Percentiles rank a stretch among this genome's conserved stretches.
These are phyloP conservation scores for Pythium insidiosum DNA, from an alignment of 352 stramenopile genomes.

Conservation along the genomic window DNA sequence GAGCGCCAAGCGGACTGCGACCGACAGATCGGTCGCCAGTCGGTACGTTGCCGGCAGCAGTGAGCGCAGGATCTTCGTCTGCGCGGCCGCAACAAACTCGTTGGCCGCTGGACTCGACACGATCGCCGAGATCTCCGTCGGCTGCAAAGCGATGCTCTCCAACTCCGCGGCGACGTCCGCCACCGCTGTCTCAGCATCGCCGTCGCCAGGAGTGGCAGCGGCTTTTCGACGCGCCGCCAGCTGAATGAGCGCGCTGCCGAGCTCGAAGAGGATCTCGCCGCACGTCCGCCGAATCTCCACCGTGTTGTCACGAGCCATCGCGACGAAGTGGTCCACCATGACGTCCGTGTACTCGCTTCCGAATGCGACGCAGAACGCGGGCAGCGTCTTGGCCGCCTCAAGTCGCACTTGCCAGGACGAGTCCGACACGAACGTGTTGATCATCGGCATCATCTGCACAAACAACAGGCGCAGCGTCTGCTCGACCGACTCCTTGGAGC, in stretches of 20 bases:
- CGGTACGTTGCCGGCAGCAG: slow-evolving; percentile 73
- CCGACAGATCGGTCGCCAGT: slow-evolving; percentile 67
- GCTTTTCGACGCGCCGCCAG: slow-evolving; percentile 26
- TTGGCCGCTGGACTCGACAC: slow-evolving; percentile 7
- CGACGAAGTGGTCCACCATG: slow-evolving; percentile 85
- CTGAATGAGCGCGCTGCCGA: slow-evolving; percentile 52
- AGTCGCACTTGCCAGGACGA: slow-evolving; percentile 84
- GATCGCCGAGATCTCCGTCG: slow-evolving; percentile 11
- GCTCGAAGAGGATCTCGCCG: slow-evolving; percentile 50
- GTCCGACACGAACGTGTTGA: slow-evolving; percentile 85
- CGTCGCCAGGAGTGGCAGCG: neutral
- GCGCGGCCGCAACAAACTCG: slow-evolving; percentile 43
- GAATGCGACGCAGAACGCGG: slow-evolving; percentile 69
- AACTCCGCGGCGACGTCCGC: slow-evolving; percentile 21
- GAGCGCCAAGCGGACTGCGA: slow-evolving; percentile 63
- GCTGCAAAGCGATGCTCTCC: slow-evolving; percentile 19
- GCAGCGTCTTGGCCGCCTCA: slow-evolving; percentile 64
- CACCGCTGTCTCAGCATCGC: slow-evolving; percentile 1
- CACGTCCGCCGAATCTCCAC: slow-evolving; percentile 78
- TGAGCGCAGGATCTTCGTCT: slow-evolving; percentile 75
- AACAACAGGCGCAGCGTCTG: slow-evolving; percentile 53
- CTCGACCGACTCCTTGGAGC: slow-evolving; percentile 17
- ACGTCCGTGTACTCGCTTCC: slow-evolving; percentile 75
- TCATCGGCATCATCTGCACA: slow-evolving; percentile 79
- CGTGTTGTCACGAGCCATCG: slow-evolving; percentile 73